Evolutionary conservation across 1,284 basidiomycete genomes (phyloP).

Genomic region (Ceraceosorus bombacis): DNA sequence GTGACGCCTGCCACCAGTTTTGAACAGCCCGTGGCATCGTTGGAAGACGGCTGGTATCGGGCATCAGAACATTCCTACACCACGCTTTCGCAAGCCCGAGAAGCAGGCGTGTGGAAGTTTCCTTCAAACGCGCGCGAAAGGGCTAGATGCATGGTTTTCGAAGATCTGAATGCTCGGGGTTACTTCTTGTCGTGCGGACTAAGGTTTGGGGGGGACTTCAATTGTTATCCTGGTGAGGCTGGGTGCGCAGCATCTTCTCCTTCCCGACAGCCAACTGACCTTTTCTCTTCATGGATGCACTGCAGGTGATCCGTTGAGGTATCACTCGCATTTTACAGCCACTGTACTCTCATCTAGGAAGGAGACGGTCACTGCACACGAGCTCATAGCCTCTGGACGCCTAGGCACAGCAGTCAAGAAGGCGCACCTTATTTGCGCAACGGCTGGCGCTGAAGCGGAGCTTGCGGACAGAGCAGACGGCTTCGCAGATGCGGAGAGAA

Average conservation of each 20-base stretch:
- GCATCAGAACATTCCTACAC: constrained; percentile 41
- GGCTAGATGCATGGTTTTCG: constrained; percentile 71
- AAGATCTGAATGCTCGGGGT: constrained; percentile 68
- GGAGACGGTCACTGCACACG: constrained; percentile 67
- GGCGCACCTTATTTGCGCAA: constrained; percentile 75
- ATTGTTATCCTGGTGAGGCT: constrained; percentile 82
- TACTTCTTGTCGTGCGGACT: constrained; percentile 79
- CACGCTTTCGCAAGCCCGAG: constrained; percentile 59
- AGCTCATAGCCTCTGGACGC: constrained; percentile 87
- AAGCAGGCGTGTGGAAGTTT: constrained; percentile 68
- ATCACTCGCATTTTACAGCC: constrained; percentile 92
- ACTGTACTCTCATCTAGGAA: constrained; percentile 8
- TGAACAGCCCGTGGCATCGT: no score
- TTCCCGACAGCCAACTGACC: not conserved
- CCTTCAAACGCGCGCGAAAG: constrained; percentile 61
- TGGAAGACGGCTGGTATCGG: not conserved
- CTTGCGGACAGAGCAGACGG: no score
- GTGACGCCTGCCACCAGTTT: not conserved
- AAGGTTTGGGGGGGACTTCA: constrained; percentile 89
- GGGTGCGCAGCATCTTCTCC: not conserved
- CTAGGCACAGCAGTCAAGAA: constrained; percentile 97
- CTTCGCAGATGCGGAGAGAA: constrained; percentile 7
- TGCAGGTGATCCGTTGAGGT: constrained; percentile 83
- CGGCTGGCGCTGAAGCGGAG: not conserved
- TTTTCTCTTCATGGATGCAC: not conserved